Evolutionary conservation across 1,139 yeast genomes (phyloP), one percentile per base, ranked within the genome.

Genomic region (Kodamaea derodonti): DNA sequence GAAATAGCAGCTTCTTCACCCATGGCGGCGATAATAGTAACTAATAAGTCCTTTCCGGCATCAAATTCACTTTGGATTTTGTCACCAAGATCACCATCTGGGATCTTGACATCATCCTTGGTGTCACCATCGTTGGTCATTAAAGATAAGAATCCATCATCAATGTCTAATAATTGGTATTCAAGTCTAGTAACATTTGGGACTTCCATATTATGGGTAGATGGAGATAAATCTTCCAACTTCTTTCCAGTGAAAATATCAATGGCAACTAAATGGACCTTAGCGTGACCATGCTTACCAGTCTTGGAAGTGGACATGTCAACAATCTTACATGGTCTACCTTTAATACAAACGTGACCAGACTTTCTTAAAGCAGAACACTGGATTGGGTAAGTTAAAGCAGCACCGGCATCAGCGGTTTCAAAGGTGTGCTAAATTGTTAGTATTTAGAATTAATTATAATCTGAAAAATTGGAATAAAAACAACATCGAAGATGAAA

Each of bases 231-330:
- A 75, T 92, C 98, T 80, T 92, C 98, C 73, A 90, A 83, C 80
- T 92, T 92, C 90, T 92, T 94, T 73, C 90, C 88, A 62, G 98
- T 92, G 90, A 92, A 92, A 70, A 92, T 90, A 71, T 92, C 98
- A 60, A 84, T 82, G 69, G 97, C 97, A 54, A 92, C 97, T 77
- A 92, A 82, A 76, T 92, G 97, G 72, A 92, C 98, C 83, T 92
- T 92, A 69, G 98, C 98, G 92, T 92, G 98, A 76, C 98, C 98
- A 84, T 92, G 98, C 97, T 92, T 92, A 78, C 98, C 98, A 59
- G 98, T 92, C 85, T 92, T 92, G 64, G 98, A 92, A 65, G 98
- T 92, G 49, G 98, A 92, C 98, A 92, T 92, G 72, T 92, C 98
- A 60, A 92, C 94, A 72, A 92, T 92, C 84, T 92, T 92, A 82